Evolutionary conservation across 2,329 filamentous ascomycete genomes (phyloP), one percentile per base, ranked within the genome.

Genomic region (Aspergillus clavatus): DNA sequence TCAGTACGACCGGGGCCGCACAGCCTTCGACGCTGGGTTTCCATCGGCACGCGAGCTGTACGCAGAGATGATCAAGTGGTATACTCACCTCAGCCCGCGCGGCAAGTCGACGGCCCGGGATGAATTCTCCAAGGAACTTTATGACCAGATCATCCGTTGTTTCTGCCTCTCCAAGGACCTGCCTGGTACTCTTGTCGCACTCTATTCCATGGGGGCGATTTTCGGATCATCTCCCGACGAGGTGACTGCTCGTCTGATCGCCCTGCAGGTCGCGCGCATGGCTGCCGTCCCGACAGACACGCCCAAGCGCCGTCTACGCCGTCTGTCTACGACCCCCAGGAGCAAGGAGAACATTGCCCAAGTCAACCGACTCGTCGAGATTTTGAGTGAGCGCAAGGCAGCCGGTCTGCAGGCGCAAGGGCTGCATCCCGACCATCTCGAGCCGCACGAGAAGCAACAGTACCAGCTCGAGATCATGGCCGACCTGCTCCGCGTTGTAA

Each of bases 141-240:
- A 79, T 48, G 69, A 78, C 50, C 68, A 73, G 45, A 75, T 80
- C 38, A 68, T 78, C 22, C 67, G 72, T 24, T 73, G 70, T 52
- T 77, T 79, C 57, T 75, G 73, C 47, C 60, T 76, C 6, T 68
- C 67, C 1, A 67, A 72, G 38, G 77, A 80, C 51, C 62, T 74
- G 11, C 51, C 67, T 2, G 77, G 74, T 24, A 74, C 71, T 3
- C 62, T 78, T 18, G 70, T 78, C 24, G 74, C 74, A 1, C 59
- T 80, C 10, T 65, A 71, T 42, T 69, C 70, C 1, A 56, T 79
- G 57, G 65, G 66, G 38, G 51, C 66, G 14, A 53, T 57, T 4
- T 79, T 78, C 45, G 62, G 65, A 24, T 65, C 70, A 40, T 68
- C 66, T 40, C 76, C 77, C 0, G 71, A 72, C 43, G 65, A 72